Conservation (phyloP, 768 basidiomycete species). For the Phanerodontia chrysosporium region DNA sequence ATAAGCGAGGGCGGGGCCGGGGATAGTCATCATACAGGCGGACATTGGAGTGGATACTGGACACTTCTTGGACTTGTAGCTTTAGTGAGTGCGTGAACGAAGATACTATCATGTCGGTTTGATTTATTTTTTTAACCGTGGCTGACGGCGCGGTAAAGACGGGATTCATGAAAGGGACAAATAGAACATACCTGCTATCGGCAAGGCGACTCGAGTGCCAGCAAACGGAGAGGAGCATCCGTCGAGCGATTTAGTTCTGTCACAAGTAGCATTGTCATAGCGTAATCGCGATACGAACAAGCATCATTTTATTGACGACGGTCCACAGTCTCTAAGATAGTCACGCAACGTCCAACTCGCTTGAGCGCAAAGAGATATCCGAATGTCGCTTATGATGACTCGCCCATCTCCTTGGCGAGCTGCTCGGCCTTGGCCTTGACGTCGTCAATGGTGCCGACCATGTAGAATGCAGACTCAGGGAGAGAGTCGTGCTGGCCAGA, state of each 20-base stretch:
- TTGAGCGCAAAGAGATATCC: background rate
- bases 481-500: conserved; percentile 82
- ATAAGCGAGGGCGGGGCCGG: too few relatives aligned
- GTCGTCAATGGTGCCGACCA: conserved; percentile 96
- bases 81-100: too few relatives aligned
- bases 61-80: too few relatives aligned
- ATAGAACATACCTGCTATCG: too few relatives aligned
- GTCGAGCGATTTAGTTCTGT: background rate
- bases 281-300: background rate
- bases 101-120: too few relatives aligned
- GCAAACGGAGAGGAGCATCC: too few relatives aligned
- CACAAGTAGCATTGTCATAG: background rate
- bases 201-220: too few relatives aligned
- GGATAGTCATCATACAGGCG: too few relatives aligned
- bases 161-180: too few relatives aligned
- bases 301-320: conserved; percentile 6
- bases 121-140: too few relatives aligned
- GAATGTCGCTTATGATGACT: conserved; percentile 27
- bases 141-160: too few relatives aligned
- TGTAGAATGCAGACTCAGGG: conserved; percentile 98
- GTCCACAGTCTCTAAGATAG: conserved; percentile 4
- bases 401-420: conserved; percentile 88
- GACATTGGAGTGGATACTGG: too few relatives aligned
- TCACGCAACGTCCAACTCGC: background rate
- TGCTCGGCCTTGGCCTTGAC: conserved; percentile 97